phyloP scores from a whole-genome alignment of 202 grass and related monocot species.

The Eragrostis tef region DNA sequence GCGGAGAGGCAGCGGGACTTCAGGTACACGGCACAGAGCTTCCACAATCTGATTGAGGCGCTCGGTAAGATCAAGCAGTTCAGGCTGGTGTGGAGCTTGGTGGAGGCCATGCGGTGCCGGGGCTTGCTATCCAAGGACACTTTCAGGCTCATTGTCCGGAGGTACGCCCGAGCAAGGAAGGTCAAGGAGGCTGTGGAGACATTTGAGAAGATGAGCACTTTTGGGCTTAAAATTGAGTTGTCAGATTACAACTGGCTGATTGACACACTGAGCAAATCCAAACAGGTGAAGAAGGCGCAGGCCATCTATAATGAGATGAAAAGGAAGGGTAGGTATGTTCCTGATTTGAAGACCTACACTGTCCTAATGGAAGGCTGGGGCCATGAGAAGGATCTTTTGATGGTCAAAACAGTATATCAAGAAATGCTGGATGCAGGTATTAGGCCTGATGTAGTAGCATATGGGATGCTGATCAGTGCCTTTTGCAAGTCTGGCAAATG shows the following conservation, averaged over 20 bases:
- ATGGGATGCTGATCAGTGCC: constrained; percentile 69
- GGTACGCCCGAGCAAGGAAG: constrained; percentile 67
- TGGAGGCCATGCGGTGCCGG: constrained; percentile 64
- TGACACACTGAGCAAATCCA: constrained; percentile 71
- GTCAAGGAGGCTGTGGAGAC: constrained; percentile 69
- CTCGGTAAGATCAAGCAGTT: constrained; percentile 90
- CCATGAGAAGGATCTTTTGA: constrained; percentile 61
- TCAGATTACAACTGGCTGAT: constrained; percentile 83
- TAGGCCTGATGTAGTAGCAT: constrained; percentile 68
- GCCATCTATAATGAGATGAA: constrained; percentile 77
- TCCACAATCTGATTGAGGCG: constrained; percentile 76
- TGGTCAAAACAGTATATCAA: constrained; percentile 62
- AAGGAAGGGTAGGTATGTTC: constrained; percentile 58
- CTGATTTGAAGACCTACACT: constrained; percentile 82
- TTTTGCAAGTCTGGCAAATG: constrained; percentile 69
- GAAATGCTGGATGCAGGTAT: constrained; percentile 72
- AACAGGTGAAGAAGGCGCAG: constrained; percentile 68
- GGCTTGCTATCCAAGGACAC: constrained; percentile 67
- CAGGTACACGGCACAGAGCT: constrained; percentile 55
- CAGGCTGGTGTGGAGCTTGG: constrained; percentile 75
- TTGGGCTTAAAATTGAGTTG: constrained; percentile 60
- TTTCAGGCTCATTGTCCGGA: constrained; percentile 60
- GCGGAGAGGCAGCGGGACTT: constrained; percentile 75
- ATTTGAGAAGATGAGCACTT: constrained; percentile 71
- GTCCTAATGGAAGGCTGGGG: constrained; percentile 82